Evolutionary conservation across 441 rosid species (phyloP).

Genomic region (Populus trichocarpa): DNA sequence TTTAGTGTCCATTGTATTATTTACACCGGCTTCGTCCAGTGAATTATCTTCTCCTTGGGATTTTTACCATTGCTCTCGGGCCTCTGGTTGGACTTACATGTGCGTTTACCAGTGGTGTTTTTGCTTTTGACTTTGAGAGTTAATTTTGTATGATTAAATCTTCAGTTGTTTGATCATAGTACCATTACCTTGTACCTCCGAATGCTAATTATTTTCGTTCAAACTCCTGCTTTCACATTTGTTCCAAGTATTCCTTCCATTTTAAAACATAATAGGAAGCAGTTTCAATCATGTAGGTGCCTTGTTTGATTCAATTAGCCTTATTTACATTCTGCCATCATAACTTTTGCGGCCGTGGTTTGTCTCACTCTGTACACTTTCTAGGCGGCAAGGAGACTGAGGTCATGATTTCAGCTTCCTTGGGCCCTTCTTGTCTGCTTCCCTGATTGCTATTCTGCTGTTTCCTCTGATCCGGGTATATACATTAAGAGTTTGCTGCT

Average conservation of each 20-base stretch:
- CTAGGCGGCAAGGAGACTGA: slow-evolving; percentile 63
- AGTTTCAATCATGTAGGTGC: too few species aligned
- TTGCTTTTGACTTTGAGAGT: background rate
- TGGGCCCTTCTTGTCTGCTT: slow-evolving; percentile 75
- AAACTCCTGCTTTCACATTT: background rate
- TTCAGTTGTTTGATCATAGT: too few species aligned
- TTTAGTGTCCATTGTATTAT: background rate
- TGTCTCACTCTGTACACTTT: slow-evolving; percentile 70
- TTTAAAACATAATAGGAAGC: too few species aligned
- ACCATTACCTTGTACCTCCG: too few species aligned
- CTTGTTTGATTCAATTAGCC: background rate
- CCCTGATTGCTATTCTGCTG: slow-evolving; percentile 46
- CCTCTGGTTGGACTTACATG: slow-evolving; percentile 66
- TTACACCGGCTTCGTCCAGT: background rate
- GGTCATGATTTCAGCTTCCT: slow-evolving; percentile 77
- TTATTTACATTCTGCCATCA: slow-evolving; percentile 33
- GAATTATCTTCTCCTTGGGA: slow-evolving; percentile 57
- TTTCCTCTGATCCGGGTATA: slow-evolving; percentile 58
- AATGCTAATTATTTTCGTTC: background rate
- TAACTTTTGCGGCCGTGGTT: slow-evolving; percentile 60
- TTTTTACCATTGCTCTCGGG: slow-evolving; percentile 61
- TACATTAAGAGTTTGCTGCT: slow-evolving; percentile 1
- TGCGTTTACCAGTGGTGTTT: slow-evolving; percentile 60
- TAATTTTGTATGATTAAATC: too few species aligned
- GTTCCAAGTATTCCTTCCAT: background rate